phyloP scores from a whole-genome alignment of 2,329 filamentous ascomycete species.

The Penicillium sp. region DNA sequence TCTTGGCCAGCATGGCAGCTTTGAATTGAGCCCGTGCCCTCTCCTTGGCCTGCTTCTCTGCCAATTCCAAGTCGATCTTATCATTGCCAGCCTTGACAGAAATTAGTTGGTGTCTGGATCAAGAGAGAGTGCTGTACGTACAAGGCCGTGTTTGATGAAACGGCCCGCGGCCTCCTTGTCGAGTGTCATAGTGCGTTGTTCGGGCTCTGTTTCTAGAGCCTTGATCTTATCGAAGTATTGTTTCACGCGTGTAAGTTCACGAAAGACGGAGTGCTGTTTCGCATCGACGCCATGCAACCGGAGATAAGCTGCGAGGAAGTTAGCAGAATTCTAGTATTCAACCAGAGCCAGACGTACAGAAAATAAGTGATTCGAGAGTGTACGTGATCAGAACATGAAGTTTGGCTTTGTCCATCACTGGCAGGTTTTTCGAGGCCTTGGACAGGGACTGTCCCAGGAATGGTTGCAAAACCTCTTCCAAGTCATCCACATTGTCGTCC shows the following conservation, averaged over 20 bases:
- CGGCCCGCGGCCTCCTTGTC: constrained; percentile 76
- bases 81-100: constrained; percentile 47
- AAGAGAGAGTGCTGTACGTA: constrained; percentile 40
- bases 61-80: constrained; percentile 51
- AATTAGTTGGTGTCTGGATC: constrained; percentile 14
- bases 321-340: constrained; percentile 1
- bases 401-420: constrained; percentile 92
- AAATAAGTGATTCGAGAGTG: constrained; percentile 84
- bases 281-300: constrained; percentile 75
- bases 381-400: constrained; percentile 86
- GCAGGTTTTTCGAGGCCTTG: constrained; percentile 71
- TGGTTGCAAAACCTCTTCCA: constrained; percentile 73
- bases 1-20: constrained; percentile 45
- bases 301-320: constrained; percentile 60
- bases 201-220: constrained; percentile 62
- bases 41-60: constrained; percentile 52
- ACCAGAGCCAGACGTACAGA: constrained; percentile 57
- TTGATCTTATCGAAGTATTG: constrained; percentile 95
- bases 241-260: constrained; percentile 80
- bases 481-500: constrained; percentile 72
- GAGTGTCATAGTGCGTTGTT: constrained; percentile 57
- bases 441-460: constrained; percentile 65
- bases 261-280: constrained; percentile 80
- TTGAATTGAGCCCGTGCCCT: constrained; percentile 51
- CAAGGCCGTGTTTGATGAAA: constrained; percentile 78